Evolutionary conservation across 2,329 filamentous ascomycete genomes (phyloP).

Genomic region (Aspergillus tanneri): DNA sequence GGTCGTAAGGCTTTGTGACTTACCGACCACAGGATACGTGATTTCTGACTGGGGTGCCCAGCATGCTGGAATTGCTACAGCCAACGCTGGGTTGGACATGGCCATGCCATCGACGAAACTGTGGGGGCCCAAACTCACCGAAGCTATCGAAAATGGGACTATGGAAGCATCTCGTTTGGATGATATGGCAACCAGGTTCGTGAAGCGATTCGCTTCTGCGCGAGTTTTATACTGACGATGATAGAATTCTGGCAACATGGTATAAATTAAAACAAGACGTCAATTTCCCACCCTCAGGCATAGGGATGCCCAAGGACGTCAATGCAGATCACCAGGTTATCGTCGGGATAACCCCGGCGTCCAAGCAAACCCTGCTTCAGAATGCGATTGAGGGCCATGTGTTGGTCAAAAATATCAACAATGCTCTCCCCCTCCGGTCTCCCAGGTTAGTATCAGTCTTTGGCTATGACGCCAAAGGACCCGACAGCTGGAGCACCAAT

Average conservation of each 20-base stretch:
- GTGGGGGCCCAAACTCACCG: constrained; percentile 44
- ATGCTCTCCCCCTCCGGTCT: constrained; percentile 48
- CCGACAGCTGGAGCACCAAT: constrained; percentile 4
- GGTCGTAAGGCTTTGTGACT: neutral
- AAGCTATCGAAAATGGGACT: constrained; percentile 61
- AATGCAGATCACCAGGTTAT: constrained; percentile 18
- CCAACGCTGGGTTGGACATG: constrained; percentile 29
- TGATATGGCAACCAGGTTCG: constrained; percentile 57
- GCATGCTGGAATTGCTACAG: constrained; percentile 50
- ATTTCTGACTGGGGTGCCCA: constrained; percentile 78
- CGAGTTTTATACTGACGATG: neutral
- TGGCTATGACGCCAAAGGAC: constrained; percentile 26
- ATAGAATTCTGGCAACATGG: constrained; percentile 47
- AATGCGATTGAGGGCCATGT: constrained; percentile 60
- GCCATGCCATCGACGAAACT: constrained; percentile 20
- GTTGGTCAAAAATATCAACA: constrained; percentile 52
- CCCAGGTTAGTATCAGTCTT: constrained; percentile 27
- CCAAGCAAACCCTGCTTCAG: constrained; percentile 39
- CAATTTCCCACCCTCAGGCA: constrained; percentile 19
- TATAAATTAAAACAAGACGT: constrained; percentile 34
- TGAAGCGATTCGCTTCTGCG: neutral
- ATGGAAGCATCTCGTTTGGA: constrained; percentile 54
- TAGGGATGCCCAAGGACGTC: constrained; percentile 24
- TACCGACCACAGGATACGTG: constrained; percentile 61
- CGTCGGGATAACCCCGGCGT: constrained; percentile 50